These are phyloP conservation scores for Tardiomyces blankii DNA, from an alignment of 1,139 yeast genomes.

Conservation along the genomic window DNA sequence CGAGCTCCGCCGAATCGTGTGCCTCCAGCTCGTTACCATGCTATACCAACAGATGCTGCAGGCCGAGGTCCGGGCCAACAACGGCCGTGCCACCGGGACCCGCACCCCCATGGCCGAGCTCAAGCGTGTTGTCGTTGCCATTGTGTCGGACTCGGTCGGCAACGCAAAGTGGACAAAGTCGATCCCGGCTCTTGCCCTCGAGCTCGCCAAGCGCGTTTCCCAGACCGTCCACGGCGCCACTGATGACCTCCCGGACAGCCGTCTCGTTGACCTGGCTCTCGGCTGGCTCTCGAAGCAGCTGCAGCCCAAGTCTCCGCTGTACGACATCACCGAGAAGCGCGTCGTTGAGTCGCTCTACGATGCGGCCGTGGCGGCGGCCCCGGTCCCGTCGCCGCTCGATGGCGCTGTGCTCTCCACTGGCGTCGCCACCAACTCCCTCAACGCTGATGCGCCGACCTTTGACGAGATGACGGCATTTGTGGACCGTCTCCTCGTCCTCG, in stretches of 20 bases:
- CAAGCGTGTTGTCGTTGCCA: constrained; percentile 57
- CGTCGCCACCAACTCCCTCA: not conserved
- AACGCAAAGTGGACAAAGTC: constrained; percentile 87
- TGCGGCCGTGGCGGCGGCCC: constrained; percentile 10
- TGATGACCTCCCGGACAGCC: constrained; percentile 7
- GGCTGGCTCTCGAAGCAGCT: constrained; percentile 80
- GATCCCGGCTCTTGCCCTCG: constrained; percentile 60
- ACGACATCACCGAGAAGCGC: constrained; percentile 58
- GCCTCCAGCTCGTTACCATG: constrained; percentile 63
- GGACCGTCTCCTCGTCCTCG: constrained; percentile 43
- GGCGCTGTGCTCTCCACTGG: not conserved
- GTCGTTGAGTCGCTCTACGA: constrained; percentile 16
- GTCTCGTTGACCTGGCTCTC: constrained; percentile 48
- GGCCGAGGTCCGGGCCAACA: constrained; percentile 10
- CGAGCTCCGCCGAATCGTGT: constrained; percentile 75
- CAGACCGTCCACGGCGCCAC: constrained; percentile 9
- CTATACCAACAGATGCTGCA: constrained; percentile 57
- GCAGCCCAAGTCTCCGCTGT: constrained; percentile 73
- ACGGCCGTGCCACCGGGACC: constrained; percentile 12
- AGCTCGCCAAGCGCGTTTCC: constrained; percentile 40
- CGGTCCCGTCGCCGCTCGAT: constrained; percentile 14
- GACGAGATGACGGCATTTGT: not conserved
- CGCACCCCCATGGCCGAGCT: constrained; percentile 23
- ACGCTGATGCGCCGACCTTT: not conserved
- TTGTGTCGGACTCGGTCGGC: constrained; percentile 77